Percentiles rank a stretch among this genome's conserved stretches.
Evolutionary conservation across 106 monocot species (phyloP).

Genomic region (Cymbidium sinense): DNA sequence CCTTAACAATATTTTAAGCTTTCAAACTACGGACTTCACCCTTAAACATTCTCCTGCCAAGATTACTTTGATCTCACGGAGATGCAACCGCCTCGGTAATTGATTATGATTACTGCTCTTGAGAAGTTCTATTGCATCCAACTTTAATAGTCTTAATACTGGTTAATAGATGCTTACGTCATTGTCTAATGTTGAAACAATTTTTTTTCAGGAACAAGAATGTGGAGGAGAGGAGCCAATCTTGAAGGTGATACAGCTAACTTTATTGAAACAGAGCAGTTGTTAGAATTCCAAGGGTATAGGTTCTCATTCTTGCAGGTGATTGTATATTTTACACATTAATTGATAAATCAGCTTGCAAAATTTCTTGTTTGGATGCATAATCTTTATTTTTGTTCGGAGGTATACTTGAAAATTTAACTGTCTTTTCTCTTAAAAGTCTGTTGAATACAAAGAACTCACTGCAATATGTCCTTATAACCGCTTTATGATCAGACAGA

Average conservation of each 20-base stretch:
- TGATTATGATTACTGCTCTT: not conserved
- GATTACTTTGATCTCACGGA: slow-evolving; percentile 72
- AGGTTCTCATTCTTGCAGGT: slow-evolving; percentile 87
- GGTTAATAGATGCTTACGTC: not conserved
- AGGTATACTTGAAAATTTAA: not conserved
- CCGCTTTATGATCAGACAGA: too few relatives aligned
- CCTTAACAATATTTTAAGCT: slow-evolving; percentile 59
- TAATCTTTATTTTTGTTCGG: not conserved
- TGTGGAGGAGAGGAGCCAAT: slow-evolving; percentile 99
- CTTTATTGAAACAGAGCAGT: slow-evolving; percentile 92
- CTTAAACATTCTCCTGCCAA: slow-evolving; percentile 42
- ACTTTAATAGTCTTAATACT: not conserved
- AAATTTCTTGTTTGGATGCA: not conserved
- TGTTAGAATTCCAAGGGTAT: slow-evolving; percentile 61
- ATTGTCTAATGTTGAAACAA: not conserved
- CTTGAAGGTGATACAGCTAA: slow-evolving; percentile 89
- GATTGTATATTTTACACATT: not conserved
- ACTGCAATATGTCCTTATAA: too few relatives aligned
- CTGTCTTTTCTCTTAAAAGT: too few relatives aligned
- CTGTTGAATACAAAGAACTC: too few relatives aligned
- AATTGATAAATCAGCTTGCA: not conserved
- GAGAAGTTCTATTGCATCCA: too few relatives aligned
- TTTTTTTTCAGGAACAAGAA: slow-evolving; percentile 72
- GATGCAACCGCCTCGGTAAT: slow-evolving; percentile 82
- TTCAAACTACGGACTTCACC: slow-evolving; percentile 46